Conservation (phyloP, 495 filamentous ascomycete species). For the Penicillium macrosclerotiorum region DNA sequence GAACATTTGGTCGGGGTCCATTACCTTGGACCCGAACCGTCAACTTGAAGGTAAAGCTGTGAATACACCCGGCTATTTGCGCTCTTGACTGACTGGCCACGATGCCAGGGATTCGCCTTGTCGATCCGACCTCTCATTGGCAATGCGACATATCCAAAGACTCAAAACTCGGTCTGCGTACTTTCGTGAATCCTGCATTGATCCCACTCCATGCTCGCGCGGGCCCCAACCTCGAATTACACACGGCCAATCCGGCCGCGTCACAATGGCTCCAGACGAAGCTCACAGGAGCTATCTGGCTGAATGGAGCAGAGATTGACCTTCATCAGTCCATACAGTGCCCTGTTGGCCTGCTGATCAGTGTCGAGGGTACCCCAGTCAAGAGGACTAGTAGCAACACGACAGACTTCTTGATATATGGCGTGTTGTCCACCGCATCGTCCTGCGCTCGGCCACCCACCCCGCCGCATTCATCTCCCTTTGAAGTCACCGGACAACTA, state of each 20-base stretch:
- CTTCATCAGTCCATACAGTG: slow-evolving; percentile 36
- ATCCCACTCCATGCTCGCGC: slow-evolving; percentile 50
- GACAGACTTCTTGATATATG: slow-evolving; percentile 59
- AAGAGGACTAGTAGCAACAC: slow-evolving; percentile 25
- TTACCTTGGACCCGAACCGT: slow-evolving; percentile 27
- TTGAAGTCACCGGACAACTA: slow-evolving; percentile 18
- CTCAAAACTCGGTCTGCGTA: slow-evolving; percentile 37
- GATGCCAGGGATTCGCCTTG: slow-evolving; percentile 35
- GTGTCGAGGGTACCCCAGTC: slow-evolving; percentile 22
- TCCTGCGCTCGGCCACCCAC: slow-evolving; percentile 40
- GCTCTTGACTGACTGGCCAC: slow-evolving; percentile 19
- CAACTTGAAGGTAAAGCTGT: slow-evolving; percentile 35
- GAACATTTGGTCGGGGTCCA: slow-evolving; percentile 41
- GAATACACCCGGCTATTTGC: slow-evolving; percentile 3
- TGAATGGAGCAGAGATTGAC: slow-evolving; percentile 34
- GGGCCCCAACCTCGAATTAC: slow-evolving; percentile 51
- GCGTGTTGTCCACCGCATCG: slow-evolving; percentile 32
- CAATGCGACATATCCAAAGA: slow-evolving; percentile 40
- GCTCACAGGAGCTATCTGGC: slow-evolving; percentile 32
- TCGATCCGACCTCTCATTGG: slow-evolving; percentile 37
- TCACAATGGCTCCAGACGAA: slow-evolving; percentile 44
- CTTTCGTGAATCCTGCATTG: slow-evolving; percentile 45
- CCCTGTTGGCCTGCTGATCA: slow-evolving; percentile 40
- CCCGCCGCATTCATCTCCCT: slow-evolving; percentile 46
- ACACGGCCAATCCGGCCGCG: slow-evolving; percentile 33